Conservation (phyloP, 1,284 basidiomycete species). For the Trichosporon asahii region DNA sequence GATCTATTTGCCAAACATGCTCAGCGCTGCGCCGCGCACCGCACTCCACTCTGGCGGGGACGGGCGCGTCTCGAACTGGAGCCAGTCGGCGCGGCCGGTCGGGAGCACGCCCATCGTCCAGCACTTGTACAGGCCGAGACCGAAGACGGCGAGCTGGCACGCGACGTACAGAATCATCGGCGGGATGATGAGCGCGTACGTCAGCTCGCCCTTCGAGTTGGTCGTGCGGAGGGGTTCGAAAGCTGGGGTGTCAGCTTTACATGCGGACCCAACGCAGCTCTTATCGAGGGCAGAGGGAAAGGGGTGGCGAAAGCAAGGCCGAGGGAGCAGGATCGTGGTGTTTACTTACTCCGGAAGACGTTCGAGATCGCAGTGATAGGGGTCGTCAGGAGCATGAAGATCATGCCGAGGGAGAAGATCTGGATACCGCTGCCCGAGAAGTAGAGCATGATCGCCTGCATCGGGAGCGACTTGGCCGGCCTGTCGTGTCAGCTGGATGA, state of each 20-base stretch:
- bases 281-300: not conserved
- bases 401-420: slow-evolving; percentile 89
- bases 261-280: no score
- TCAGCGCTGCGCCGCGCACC: slow-evolving; percentile 11
- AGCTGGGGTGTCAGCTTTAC: slow-evolving; percentile 31
- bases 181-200: slow-evolving; percentile 36
- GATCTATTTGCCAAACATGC: not conserved
- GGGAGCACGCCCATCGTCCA: slow-evolving; percentile 83
- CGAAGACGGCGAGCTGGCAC: slow-evolving; percentile 55
- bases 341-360: slow-evolving; percentile 66
- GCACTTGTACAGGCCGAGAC: slow-evolving; percentile 84
- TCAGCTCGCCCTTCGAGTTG: slow-evolving; percentile 25
- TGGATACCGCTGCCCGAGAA: slow-evolving; percentile 90
- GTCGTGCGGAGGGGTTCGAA: slow-evolving; percentile 48
- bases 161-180: slow-evolving; percentile 48
- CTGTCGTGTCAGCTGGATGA: slow-evolving; percentile 23
- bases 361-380: slow-evolving; percentile 73
- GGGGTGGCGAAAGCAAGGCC: not conserved
- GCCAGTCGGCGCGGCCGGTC: slow-evolving; percentile 82
- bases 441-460: slow-evolving; percentile 95
- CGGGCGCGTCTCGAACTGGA: slow-evolving; percentile 76
- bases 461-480: slow-evolving; percentile 81
- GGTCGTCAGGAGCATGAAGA: slow-evolving; percentile 77
- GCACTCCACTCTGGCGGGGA: slow-evolving; percentile 23
- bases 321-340: no score